Percentiles rank a stretch among this genome's conserved stretches.
Evolutionary conservation across 1,284 basidiomycete genomes (phyloP).

Genomic region (Fomitopsis betulina): DNA sequence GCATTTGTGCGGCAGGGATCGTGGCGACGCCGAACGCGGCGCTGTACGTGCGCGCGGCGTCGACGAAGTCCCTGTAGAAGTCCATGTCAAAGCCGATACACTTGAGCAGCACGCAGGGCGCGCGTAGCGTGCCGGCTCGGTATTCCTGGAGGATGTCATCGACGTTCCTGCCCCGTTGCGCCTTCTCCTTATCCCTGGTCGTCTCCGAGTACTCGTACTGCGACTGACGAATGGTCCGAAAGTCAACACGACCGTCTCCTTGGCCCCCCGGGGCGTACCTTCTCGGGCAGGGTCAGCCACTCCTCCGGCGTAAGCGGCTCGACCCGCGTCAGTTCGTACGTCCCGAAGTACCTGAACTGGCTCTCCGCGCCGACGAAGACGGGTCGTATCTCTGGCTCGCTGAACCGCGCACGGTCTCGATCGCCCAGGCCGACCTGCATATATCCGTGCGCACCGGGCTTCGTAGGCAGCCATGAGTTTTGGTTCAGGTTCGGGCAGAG

Average conservation of each 20-base stretch:
- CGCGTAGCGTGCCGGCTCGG: constrained; percentile 27
- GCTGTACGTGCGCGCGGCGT: constrained; percentile 12
- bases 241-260: too few species aligned
- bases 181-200: constrained; percentile 32
- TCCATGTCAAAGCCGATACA: constrained; percentile 26
- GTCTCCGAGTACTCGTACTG: constrained; percentile 16
- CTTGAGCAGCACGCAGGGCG: constrained; percentile 40
- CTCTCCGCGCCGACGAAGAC: constrained; percentile 18
- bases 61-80: constrained; percentile 33
- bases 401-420: constrained; percentile 15
- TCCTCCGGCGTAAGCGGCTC: constrained; percentile 15
- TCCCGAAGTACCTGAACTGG: constrained; percentile 16
- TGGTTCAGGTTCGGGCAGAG: constrained; percentile 22
- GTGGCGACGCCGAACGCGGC: neutral
- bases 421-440: constrained; percentile 21
- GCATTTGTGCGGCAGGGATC: neutral
- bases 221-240: constrained; percentile 7
- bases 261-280: constrained; percentile 7
- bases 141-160: constrained; percentile 22
- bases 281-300: constrained; percentile 16
- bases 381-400: constrained; percentile 13
- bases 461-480: constrained; percentile 18
- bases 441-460: constrained; percentile 19
- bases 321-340: constrained; percentile 16
- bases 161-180: constrained; percentile 24